Base-by-base conservation (phyloP, 192 early-diverging fungal genomes). In the Piromyces finnis region DNA sequence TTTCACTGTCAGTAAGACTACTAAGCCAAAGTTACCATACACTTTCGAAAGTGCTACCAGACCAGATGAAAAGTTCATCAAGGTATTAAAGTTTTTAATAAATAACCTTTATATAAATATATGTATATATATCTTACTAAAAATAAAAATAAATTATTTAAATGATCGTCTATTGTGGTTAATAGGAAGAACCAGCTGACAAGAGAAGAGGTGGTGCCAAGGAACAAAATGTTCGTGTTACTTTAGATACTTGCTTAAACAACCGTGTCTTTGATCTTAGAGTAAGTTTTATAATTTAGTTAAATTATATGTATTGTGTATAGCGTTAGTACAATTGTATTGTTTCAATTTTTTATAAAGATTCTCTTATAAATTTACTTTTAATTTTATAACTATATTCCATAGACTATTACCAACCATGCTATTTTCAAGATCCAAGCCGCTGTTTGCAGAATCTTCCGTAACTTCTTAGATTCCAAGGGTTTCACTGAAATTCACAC, bases 391-490 rank as follows among this genome's bases (percentile, higher is more conserved):
- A n/a, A n/a, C n/a, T n/a, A n/a, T n/a, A n/a, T n/a, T n/a, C 3
- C 4, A 68, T 81, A 92, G 91, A 99, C 97, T 78, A 92, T 88
- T 82, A 94, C 98, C 81, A 98, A 97, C 89, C 94, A 99, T 51
- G 94, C 95, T 51, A 97, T 98, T 81, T 99, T 99, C 94, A 92
- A 94, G 81, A 91, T 99, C 82, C 98, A 99, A 86, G 93, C 93
- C 32, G 97, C 92, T 59, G 92, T 99, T 17, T 92, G 93, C 88
- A 90, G 89, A 80, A 89, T 98, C 82, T 99, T 99, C 94, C 92
- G 98, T 82, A 96, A 98, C 83, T 99, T 92, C 85, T 87, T 99
- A 78, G 88, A 92, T 78, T 84, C 85, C 29, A 86, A 94, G 78
- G 87, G 87, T 39, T 98, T 97, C 78, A 92, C 93, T 81, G 98